These are phyloP conservation scores for Rhizophagus clarus DNA, from an alignment of 192 early-diverging fungal genomes.

Conservation along the genomic window DNA sequence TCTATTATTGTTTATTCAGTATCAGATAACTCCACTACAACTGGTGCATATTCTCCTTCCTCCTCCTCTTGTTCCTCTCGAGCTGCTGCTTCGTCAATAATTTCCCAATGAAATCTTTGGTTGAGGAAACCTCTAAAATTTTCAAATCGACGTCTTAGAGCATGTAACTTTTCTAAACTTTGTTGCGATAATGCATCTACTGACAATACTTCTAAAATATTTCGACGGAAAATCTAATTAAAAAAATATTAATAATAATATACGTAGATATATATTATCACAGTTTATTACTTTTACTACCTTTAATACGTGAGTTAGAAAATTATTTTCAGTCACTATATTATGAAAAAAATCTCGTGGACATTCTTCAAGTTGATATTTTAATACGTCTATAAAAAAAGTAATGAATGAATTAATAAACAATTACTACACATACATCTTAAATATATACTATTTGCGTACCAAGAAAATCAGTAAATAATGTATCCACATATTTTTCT, in stretches of 20 bases:
- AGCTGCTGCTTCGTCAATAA: conserved; percentile 29
- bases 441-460: conserved; percentile 9
- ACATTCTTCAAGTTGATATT: conserved; percentile 67
- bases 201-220: conserved; percentile 45
- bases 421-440: conserved; percentile 30
- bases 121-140: conserved; percentile 58
- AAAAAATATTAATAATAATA: conserved; percentile 33
- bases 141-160: conserved; percentile 55
- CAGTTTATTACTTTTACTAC: conserved; percentile 33
- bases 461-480: conserved; percentile 65
- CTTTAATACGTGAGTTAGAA: conserved; percentile 54
- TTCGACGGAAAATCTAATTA: conserved; percentile 37
- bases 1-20: background rate
- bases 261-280: too few relatives aligned
- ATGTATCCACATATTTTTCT: conserved; percentile 33
- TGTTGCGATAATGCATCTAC: conserved; percentile 35
- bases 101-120: conserved; percentile 38
- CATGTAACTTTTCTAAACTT: conserved; percentile 46
- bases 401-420: background rate
- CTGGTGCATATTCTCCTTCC: conserved; percentile 70
- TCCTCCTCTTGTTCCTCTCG: conserved; percentile 51
- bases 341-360: conserved; percentile 73
- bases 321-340: conserved; percentile 64
- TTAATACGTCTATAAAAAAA: conserved; percentile 48
- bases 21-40: conserved; percentile 55